These are phyloP conservation scores for Globisporangium uncinulatum DNA, from an alignment of 352 stramenopile genomes.

Conservation along the genomic window DNA sequence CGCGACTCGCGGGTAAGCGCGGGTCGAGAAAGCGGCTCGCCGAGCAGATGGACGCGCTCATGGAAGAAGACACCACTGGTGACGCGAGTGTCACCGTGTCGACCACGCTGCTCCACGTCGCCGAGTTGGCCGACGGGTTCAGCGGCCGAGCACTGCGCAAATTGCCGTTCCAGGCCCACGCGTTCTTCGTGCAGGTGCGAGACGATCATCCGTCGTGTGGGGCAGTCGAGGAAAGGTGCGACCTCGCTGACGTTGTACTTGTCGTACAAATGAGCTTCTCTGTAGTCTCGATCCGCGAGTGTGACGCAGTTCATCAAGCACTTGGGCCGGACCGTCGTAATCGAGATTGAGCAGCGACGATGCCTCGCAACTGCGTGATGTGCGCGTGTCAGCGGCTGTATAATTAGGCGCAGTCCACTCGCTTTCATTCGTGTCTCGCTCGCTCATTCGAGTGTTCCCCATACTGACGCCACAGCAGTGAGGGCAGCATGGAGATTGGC, in stretches of 20 bases:
- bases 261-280: not conserved
- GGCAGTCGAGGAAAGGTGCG: too few relatives aligned
- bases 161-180: conserved; percentile 78
- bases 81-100: conserved; percentile 25
- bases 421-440: too few relatives aligned
- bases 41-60: conserved; percentile 29
- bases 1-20: conserved; percentile 18
- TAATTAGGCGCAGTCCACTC: too few relatives aligned
- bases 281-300: not conserved
- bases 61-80: not conserved
- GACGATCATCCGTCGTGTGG: not conserved
- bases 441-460: too few relatives aligned
- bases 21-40: conserved; percentile 31
- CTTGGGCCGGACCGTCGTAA: conserved; percentile 2
- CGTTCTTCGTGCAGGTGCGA: conserved; percentile 59
- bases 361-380: not conserved
- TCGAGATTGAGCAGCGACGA: not conserved
- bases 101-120: conserved; percentile 26
- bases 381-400: too few relatives aligned
- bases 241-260: too few relatives aligned
- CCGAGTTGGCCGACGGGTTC: conserved; percentile 50
- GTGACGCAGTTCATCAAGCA: conserved; percentile 1
- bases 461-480: too few relatives aligned
- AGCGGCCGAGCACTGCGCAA: conserved; percentile 78
- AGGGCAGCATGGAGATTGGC: not conserved